Conservation (phyloP, 495 filamentous ascomycete genomes). For the Hypoxylon cercidicola region DNA sequence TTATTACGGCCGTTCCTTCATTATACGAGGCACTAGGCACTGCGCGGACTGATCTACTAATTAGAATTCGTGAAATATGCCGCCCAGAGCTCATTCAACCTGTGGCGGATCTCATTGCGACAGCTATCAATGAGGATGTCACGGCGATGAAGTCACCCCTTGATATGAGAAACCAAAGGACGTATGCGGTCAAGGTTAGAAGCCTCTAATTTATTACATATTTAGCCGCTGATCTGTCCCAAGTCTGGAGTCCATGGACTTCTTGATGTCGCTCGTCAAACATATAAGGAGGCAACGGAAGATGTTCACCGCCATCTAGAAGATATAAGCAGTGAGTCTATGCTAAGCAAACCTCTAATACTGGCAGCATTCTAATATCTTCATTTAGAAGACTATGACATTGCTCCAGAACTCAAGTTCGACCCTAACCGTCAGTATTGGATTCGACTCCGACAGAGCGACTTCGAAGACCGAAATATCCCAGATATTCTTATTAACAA, state of each 20-base stretch:
- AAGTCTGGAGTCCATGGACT: slow-evolving; percentile 87
- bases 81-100: slow-evolving; percentile 66
- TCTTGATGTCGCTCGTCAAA: slow-evolving; percentile 85
- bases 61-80: slow-evolving; percentile 75
- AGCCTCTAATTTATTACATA: not conserved
- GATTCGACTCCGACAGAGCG: slow-evolving; percentile 71
- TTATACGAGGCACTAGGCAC: slow-evolving; percentile 74
- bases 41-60: slow-evolving; percentile 72
- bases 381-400: slow-evolving; percentile 63
- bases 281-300: slow-evolving; percentile 84
- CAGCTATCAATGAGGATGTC: slow-evolving; percentile 83
- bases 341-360: not conserved
- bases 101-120: slow-evolving; percentile 71
- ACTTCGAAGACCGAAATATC: slow-evolving; percentile 69
- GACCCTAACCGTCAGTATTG: slow-evolving; percentile 83
- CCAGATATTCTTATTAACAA: slow-evolving; percentile 82
- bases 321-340: slow-evolving; percentile 65
- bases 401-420: slow-evolving; percentile 74
- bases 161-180: slow-evolving; percentile 89
- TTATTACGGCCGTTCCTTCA: slow-evolving; percentile 71
- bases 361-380: not conserved
- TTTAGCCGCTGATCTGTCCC: slow-evolving; percentile 9
- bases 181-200: slow-evolving; percentile 86
- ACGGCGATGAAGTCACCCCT: slow-evolving; percentile 81
- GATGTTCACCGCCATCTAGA: slow-evolving; percentile 78